Conservation (phyloP, 2,329 filamentous ascomycete species). For the Leptographium flavum region DNA sequence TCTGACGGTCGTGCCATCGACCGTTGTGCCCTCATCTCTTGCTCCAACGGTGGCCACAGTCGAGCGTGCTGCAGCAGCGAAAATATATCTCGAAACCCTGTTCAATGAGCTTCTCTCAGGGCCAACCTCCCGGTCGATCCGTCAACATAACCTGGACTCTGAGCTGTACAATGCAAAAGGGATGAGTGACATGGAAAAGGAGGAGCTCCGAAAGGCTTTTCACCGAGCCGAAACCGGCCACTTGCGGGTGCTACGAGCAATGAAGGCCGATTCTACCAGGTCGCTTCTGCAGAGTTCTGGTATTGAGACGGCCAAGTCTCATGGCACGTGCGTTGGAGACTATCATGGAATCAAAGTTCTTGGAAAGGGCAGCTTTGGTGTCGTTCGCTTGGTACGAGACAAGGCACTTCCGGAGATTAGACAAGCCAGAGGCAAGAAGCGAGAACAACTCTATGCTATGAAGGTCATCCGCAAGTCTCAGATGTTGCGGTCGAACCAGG, state of each 20-base stretch:
- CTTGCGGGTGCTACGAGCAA: slow-evolving; percentile 55
- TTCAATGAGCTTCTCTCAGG: slow-evolving; percentile 56
- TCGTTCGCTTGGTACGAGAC: slow-evolving; percentile 74
- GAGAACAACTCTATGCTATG: slow-evolving; percentile 72
- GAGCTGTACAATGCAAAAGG: slow-evolving; percentile 42
- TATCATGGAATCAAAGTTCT: slow-evolving; percentile 73
- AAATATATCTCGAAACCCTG: slow-evolving; percentile 74
- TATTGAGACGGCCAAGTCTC: not conserved
- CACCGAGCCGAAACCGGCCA: slow-evolving; percentile 55
- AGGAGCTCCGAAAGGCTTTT: slow-evolving; percentile 43
- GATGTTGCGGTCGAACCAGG: slow-evolving; percentile 83
- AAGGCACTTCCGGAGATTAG: slow-evolving; percentile 18
- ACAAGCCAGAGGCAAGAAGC: not conserved
- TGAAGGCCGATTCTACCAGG: slow-evolving; percentile 35
- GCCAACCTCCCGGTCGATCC: slow-evolving; percentile 43
- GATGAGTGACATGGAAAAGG: slow-evolving; percentile 39
- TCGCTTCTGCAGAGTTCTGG: not conserved
- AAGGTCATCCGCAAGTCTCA: slow-evolving; percentile 91
- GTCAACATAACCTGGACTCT: slow-evolving; percentile 47
- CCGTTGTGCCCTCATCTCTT: slow-evolving; percentile 8
- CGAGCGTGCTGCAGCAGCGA: slow-evolving; percentile 66
- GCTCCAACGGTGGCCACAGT: slow-evolving; percentile 41
- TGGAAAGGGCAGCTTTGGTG: slow-evolving; percentile 88
- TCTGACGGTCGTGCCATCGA: not conserved
- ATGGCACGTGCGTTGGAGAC: slow-evolving; percentile 24